Base-by-base conservation (phyloP, 805 yeast species). In the Komagataella phaffii region DNA sequence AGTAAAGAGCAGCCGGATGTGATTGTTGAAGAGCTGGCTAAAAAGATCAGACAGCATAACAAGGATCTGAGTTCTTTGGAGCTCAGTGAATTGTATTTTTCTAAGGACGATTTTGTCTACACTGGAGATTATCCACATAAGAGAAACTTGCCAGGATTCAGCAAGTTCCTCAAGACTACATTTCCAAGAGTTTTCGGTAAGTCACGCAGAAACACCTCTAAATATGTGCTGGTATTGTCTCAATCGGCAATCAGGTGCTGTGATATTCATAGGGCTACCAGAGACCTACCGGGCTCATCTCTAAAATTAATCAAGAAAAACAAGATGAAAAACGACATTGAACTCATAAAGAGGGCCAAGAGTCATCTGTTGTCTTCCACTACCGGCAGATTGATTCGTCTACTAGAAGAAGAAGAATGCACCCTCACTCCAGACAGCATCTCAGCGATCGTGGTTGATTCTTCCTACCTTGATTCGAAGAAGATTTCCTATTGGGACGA, bases 211-310 rank as follows among this genome's bases (percentile, higher is more conserved):
- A 57, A 50, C 18, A 58, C 55, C 24, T 61, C 72, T 63, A 56
- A 67, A 45, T 69, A 75, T 66, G 62, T 80, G 56, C 65, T 83
- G 14, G 65, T 83, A 1, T 59, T 84, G 14, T 75, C 90, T 0
- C 76, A 85, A 72, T 87, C 96, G 0, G 93, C 96, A 8, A 70
- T 88, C 21, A 75, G 97, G 57, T 93, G 88, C 1, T 91, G 96
- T 60, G 96, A 90, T 59, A 74, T 88, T 2, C 83, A 77, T 61
- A 76, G 96, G 56, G 80, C 85, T 1, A 64, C 77, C 51, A 72
- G 66, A 62, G 73, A 59, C 52, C 70, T 45, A 74, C 57, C 59
- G 21, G 66, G 64, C 43, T 77, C 81, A 0, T 77, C 88, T 3
- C 58, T 86, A 49, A 88, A 87, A 63, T 62, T 88, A 49, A 87